Percentiles rank a stretch among this genome's conserved stretches.
These are phyloP conservation scores for Isabelozyma heimii DNA, from an alignment of 805 yeast genomes.

Conservation along the genomic window DNA sequence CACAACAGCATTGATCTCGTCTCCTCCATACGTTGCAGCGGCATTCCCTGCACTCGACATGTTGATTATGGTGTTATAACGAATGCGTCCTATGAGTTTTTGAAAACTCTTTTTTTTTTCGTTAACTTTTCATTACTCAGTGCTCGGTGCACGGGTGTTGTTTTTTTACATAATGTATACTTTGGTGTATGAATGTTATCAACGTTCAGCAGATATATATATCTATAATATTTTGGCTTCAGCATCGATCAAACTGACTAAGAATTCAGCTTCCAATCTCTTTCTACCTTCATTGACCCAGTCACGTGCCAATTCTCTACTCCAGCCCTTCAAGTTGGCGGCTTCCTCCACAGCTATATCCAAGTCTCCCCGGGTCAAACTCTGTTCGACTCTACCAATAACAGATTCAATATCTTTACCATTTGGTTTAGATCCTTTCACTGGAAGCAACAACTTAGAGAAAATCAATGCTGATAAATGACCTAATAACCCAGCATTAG, in stretches of 20 bases:
- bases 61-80: background rate
- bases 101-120: background rate
- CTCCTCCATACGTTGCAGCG: conserved; percentile 39
- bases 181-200: background rate
- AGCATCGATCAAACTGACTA: conserved; percentile 65
- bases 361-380: conserved; percentile 71
- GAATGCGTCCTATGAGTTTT: background rate
- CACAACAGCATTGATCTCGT: conserved; percentile 89
- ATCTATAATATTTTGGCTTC: conserved; percentile 47
- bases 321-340: conserved; percentile 87
- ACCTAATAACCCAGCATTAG: conserved; percentile 93
- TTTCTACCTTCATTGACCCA: conserved; percentile 90
- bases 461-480: conserved; percentile 79
- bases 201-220: background rate
- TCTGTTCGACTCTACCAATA: conserved; percentile 78
- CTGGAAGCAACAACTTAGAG: conserved; percentile 71
- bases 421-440: conserved; percentile 67
- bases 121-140: background rate
- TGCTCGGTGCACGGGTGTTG: background rate
- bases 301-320: conserved; percentile 82
- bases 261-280: conserved; percentile 82
- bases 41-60: conserved; percentile 21
- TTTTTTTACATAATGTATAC: no score
- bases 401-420: conserved; percentile 88
- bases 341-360: conserved; percentile 92